phyloP scores from a whole-genome alignment of 2,329 filamentous ascomycete genomes.

The Epichloe gansuensis region DNA sequence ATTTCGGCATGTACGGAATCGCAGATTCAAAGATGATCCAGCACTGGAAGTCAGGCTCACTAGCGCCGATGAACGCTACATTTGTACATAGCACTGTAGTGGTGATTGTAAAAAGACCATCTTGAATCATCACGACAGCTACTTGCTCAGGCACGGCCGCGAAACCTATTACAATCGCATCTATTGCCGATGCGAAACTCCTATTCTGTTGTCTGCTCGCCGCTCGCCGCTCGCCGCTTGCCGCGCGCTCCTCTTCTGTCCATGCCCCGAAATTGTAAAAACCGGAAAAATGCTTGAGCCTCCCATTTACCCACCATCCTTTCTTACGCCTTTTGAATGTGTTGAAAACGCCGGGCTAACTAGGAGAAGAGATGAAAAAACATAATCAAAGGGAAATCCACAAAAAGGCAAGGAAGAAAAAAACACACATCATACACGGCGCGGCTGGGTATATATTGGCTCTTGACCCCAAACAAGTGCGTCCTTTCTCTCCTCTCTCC shows the following conservation, averaged over 20 bases:
- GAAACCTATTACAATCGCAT: not conserved
- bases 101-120: not conserved
- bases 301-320: slow-evolving; percentile 1
- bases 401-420: not conserved
- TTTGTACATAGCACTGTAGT: too few species aligned
- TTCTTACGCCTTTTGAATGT: slow-evolving; percentile 5
- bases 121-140: not conserved
- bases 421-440: not conserved
- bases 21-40: too few species aligned
- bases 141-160: not conserved
- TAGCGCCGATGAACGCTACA: too few species aligned
- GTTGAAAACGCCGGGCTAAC: slow-evolving; percentile 5
- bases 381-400: not conserved
- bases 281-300: not conserved
- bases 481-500: not conserved
- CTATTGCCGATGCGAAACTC: not conserved
- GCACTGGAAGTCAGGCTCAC: too few species aligned
- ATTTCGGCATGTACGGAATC: too few species aligned
- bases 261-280: too few species aligned
- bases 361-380: not conserved
- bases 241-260: too few species aligned
- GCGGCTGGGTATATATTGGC: slow-evolving; percentile 7
- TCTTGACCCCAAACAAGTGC: slow-evolving; percentile 3
- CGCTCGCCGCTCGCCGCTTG: not conserved
- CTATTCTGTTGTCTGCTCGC: not conserved